phyloP scores from a whole-genome alignment of 805 yeast species.

The Pichia insulana region DNA sequence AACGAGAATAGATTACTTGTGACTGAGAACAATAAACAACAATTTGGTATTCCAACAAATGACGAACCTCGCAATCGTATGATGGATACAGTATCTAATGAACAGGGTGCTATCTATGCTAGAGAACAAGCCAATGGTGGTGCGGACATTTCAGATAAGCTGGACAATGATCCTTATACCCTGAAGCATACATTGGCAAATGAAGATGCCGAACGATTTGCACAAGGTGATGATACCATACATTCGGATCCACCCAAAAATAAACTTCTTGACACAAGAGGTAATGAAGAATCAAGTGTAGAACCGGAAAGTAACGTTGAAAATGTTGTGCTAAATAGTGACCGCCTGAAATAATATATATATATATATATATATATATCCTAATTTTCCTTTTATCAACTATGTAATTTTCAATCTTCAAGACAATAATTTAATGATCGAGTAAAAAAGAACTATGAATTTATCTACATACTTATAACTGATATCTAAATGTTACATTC shows the following conservation, averaged over 20 bases:
- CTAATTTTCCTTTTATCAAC: background rate
- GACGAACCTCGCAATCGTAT: constrained; percentile 10
- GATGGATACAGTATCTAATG: constrained; percentile 13
- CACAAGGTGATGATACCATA: background rate
- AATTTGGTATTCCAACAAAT: constrained; percentile 5
- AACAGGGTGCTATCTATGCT: constrained; percentile 5
- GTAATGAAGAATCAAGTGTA: constrained; percentile 1
- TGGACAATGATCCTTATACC: background rate
- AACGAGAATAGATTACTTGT: constrained; percentile 9
- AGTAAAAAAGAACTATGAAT: too few relatives aligned
- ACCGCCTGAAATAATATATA: constrained; percentile 1
- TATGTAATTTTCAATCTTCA: background rate
- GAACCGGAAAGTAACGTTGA: background rate
- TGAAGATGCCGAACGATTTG: constrained; percentile 2
- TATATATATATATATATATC: background rate
- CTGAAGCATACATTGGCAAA: constrained; percentile 8
- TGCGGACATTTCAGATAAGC: background rate
- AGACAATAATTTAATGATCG: too few relatives aligned
- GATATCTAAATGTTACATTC: constrained; percentile 31
- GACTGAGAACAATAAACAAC: constrained; percentile 10
- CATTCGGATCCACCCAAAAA: constrained; percentile 2
- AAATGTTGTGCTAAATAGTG: constrained; percentile 3
- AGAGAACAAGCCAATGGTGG: background rate
- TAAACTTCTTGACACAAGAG: constrained; percentile 4
- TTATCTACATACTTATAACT: too few relatives aligned